Evolutionary conservation across 495 filamentous ascomycete genomes (phyloP).

Genomic region (Ascobolus immersus): DNA sequence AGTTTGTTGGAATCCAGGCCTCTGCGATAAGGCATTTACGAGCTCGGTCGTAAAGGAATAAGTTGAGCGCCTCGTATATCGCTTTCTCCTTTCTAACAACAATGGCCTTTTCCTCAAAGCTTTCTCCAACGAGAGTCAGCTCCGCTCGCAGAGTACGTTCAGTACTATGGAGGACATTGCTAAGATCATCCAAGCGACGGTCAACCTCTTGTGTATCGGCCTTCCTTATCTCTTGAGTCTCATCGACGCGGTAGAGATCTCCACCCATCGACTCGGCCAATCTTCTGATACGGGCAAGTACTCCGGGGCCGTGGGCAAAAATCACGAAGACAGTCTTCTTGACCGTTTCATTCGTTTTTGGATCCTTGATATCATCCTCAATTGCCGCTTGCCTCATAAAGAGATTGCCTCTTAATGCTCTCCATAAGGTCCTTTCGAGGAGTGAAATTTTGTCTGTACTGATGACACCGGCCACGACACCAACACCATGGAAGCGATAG

Average conservation of each 20-base stretch:
- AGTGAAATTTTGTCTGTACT: constrained; percentile 74
- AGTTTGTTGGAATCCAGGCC: constrained; percentile 86
- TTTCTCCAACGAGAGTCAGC: constrained; percentile 71
- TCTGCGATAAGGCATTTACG: constrained; percentile 92
- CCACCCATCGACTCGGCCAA: constrained; percentile 93
- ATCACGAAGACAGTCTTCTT: constrained; percentile 98
- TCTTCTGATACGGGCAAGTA: constrained; percentile 93
- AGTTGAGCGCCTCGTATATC: constrained; percentile 87
- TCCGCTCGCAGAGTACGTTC: constrained; percentile 85
- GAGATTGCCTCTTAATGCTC: constrained; percentile 84
- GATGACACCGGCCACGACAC: constrained; percentile 98
- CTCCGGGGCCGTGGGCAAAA: constrained; percentile 94
- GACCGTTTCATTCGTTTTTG: constrained; percentile 64
- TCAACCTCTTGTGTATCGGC: constrained; percentile 97
- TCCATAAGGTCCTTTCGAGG: constrained; percentile 92
- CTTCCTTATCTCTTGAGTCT: constrained; percentile 75
- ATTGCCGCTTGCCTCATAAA: constrained; percentile 99
- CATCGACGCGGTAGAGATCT: constrained; percentile 84
- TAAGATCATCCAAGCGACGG: constrained; percentile 64
- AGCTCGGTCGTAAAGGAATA: constrained; percentile 85
- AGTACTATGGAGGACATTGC: constrained; percentile 81
- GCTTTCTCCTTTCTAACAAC: constrained; percentile 95
- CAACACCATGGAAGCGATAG: no score
- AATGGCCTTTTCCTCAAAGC: constrained; percentile 82
- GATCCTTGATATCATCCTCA: constrained; percentile 78